Conservation (phyloP, 2,329 filamentous ascomycete species). For the Arachnomyces sp. region DNA sequence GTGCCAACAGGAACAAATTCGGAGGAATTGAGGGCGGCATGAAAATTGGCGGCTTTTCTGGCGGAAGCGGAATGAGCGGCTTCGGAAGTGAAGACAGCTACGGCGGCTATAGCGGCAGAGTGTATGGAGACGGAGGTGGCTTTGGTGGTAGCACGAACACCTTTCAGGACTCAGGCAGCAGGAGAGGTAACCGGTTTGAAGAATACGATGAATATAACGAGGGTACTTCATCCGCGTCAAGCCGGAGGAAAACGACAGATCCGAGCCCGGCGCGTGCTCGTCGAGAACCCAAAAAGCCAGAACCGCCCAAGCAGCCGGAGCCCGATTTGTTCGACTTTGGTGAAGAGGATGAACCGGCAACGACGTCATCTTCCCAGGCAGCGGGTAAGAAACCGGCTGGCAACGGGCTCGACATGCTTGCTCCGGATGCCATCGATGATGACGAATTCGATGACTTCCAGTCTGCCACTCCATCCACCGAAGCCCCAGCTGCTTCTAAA, state of each 20-base stretch:
- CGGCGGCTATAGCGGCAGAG: slow-evolving; percentile 62
- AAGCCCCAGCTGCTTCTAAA: slow-evolving; percentile 26
- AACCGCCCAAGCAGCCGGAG: slow-evolving; percentile 75
- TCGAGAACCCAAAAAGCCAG: slow-evolving; percentile 54
- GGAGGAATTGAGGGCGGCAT: slow-evolving; percentile 82
- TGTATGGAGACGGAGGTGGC: slow-evolving; percentile 93
- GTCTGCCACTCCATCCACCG: slow-evolving; percentile 58
- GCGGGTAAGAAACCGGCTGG: slow-evolving; percentile 39
- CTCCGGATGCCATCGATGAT: slow-evolving; percentile 51
- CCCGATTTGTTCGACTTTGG: slow-evolving; percentile 84
- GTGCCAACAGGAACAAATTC: slow-evolving; percentile 87
- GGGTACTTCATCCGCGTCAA: slow-evolving; percentile 49
- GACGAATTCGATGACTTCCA: slow-evolving; percentile 98
- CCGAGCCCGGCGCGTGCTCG: slow-evolving; percentile 27
- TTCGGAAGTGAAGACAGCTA: slow-evolving; percentile 75
- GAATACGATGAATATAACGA: slow-evolving; percentile 98
- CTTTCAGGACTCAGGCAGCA: slow-evolving; percentile 55
- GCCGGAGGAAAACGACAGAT: slow-evolving; percentile 43
- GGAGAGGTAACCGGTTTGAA: slow-evolving; percentile 71
- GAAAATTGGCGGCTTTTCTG: slow-evolving; percentile 48
- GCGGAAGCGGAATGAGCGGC: slow-evolving; percentile 67
- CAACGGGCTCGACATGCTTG: slow-evolving; percentile 43
- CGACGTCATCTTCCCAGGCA: slow-evolving; percentile 34
- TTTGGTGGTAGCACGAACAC: slow-evolving; percentile 73
- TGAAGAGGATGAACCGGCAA: slow-evolving; percentile 59